Evolutionary conservation across 768 basidiomycete species (phyloP).

Genomic region (Rhizopogon roseolus): DNA sequence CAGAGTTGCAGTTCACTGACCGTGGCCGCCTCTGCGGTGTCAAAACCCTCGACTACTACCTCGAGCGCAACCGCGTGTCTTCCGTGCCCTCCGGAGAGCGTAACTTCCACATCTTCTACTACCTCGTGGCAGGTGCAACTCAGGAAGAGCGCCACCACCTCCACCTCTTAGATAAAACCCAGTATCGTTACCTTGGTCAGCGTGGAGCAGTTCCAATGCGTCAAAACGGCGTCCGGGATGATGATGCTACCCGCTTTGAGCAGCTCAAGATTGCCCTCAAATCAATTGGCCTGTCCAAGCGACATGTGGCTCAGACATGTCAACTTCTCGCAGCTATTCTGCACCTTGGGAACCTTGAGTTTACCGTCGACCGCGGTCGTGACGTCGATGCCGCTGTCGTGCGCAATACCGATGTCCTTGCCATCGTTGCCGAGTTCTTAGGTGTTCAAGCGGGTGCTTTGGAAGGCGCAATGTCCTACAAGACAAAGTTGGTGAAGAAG

Average conservation of each 20-base stretch:
- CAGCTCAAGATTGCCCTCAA: constrained; percentile 95
- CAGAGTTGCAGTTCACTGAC: constrained; percentile 94
- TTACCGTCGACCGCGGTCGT: constrained; percentile 72
- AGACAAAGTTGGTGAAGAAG: constrained; percentile 89
- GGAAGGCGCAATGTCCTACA: constrained; percentile 82
- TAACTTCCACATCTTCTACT: constrained; percentile 98
- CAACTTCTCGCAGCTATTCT: constrained; percentile 94
- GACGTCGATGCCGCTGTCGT: constrained; percentile 95
- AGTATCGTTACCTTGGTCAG: constrained; percentile 85
- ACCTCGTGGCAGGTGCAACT: constrained; percentile 87
- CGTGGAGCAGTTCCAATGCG: constrained; percentile 41
- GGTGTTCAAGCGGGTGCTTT: constrained; percentile 72
- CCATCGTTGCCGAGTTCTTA: constrained; percentile 85
- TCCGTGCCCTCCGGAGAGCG: constrained; percentile 86
- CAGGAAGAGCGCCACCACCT: constrained; percentile 87
- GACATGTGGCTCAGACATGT: constrained; percentile 92
- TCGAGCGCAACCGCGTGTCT: constrained; percentile 88
- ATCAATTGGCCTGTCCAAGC: constrained; percentile 87
- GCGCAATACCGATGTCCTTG: constrained; percentile 76
- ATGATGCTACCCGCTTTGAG: constrained; percentile 86
- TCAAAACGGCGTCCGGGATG: constrained; percentile 51
- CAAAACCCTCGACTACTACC: constrained; percentile 95
- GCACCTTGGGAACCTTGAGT: constrained; percentile 94
- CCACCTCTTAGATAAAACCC: constrained; percentile 72
- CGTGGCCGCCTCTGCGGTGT: constrained; percentile 83